Evolutionary conservation across 257 asterid species (phyloP).

Genomic region (Rehmannia glutinosa): DNA sequence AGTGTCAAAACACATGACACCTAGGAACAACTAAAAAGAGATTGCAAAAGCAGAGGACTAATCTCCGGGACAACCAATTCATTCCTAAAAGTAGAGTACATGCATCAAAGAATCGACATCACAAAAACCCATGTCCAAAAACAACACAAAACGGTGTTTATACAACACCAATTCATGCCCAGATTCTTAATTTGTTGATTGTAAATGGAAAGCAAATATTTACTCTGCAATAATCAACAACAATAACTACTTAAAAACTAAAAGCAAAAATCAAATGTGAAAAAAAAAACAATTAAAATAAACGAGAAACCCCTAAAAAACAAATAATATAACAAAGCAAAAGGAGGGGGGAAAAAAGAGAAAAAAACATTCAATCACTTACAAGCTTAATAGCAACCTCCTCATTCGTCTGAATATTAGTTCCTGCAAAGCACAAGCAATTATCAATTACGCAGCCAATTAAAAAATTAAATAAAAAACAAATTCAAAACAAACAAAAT

Average conservation of each 20-base stretch:
- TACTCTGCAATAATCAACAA: constrained; percentile 5
- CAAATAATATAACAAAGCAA: background rate
- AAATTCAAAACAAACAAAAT: constrained; percentile 11
- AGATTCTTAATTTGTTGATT: background rate
- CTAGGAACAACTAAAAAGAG: background rate
- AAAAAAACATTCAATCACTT: constrained; percentile 14
- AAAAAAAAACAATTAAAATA: background rate
- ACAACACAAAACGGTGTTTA: background rate
- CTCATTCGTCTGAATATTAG: constrained; percentile 66
- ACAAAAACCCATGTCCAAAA: background rate
- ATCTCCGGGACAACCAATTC: background rate
- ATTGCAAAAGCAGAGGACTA: background rate
- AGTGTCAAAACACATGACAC: background rate
- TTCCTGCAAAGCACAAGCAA: constrained; percentile 34
- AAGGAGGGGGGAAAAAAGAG: background rate
- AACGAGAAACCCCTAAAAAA: background rate
- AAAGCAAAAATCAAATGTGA: background rate
- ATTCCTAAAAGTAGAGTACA: background rate
- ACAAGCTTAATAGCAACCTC: constrained; percentile 71
- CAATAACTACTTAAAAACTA: background rate
- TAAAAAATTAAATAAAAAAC: background rate
- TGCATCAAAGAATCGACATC: background rate
- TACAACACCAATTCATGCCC: background rate
- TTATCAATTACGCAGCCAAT: background rate
- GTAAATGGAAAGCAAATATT: background rate